Base-by-base conservation (phyloP, 192 early-diverging fungal genomes). In the Umbelopsis sp. region DNA sequence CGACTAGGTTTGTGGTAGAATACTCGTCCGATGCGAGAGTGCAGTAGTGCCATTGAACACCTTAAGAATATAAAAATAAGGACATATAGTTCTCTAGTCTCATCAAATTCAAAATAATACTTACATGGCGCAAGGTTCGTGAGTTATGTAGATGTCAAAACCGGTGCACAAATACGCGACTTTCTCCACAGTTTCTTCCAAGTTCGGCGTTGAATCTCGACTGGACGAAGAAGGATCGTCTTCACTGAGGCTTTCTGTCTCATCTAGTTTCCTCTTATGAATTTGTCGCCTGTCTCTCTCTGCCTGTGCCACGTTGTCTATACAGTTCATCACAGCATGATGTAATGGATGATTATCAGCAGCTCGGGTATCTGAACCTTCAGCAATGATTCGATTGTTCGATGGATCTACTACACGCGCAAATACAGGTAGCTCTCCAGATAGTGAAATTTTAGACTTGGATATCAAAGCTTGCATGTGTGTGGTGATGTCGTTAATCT, bases 21-120 rank as follows among this genome's bases (percentile, higher is more conserved):
- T n/a, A 98, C 89, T 6, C 95, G 84, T 6, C 88, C 86, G 47
- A 98, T 87, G 7, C 96, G 87, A 20, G 96, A 98, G 78, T 98
- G 96, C n/a, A 98, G 89, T 34, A 98, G 74, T 1, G 91, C 95
- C 96, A 98, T 98, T 0, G 91, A 82, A 44, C 96, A 98, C 88
- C 88, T 90, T 69, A 21, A 20, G 14, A 7, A 17, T 69, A 65
- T 26, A 68, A 70, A 72, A 69, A 44, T 66, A 56, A 31, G 52
- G 45, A 38, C 81, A 32, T 59, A 50, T 22, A 66, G 26, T 45
- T 20, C 17, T 17, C 0, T 20, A 47, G 22, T 20, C 3, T 41
- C 0, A 25, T 16, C 2, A 0, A 20, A 12, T 5, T 9, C 47
- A 20, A 32, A 29, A 32, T 41, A 20, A 11, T 41, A 73, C 82